Percentiles rank a stretch among this genome's conserved stretches.
phyloP scores from a whole-genome alignment of 768 basidiomycete genomes.

The Pisolithus microcarpus region DNA sequence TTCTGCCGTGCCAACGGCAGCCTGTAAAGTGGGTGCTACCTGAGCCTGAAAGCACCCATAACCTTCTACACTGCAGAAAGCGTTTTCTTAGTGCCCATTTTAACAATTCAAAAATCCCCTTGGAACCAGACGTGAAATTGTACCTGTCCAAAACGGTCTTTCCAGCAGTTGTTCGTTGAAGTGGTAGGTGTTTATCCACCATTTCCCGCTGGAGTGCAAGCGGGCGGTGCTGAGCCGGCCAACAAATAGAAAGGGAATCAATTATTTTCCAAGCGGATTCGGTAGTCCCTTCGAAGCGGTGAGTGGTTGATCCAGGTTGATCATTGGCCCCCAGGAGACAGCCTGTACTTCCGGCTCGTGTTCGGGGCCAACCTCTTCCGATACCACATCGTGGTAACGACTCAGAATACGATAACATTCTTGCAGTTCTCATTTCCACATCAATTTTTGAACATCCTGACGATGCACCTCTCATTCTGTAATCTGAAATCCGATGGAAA shows the following conservation, averaged over 20 bases:
- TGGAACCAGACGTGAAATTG: not conserved
- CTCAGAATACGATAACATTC: slow-evolving; percentile 26
- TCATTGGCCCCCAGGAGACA: slow-evolving; percentile 25
- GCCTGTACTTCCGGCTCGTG: slow-evolving; percentile 24
- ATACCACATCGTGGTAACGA: slow-evolving; percentile 31
- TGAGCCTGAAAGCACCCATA: not conserved
- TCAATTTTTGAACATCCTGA: slow-evolving; percentile 21
- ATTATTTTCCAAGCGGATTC: slow-evolving; percentile 27
- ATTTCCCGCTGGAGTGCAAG: slow-evolving; percentile 1
- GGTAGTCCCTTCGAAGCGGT: slow-evolving; percentile 15
- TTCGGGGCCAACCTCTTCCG: slow-evolving; percentile 8
- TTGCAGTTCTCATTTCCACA: slow-evolving; percentile 19
- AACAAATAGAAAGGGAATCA: slow-evolving; percentile 1
- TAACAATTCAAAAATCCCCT: not conserved
- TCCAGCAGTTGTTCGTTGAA: not conserved
- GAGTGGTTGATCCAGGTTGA: slow-evolving; percentile 17
- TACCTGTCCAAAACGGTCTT: not conserved
- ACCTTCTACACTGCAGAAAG: not conserved
- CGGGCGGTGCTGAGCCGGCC: not conserved
- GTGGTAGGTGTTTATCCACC: not conserved
- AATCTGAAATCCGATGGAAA: too few species aligned
- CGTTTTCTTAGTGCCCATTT: not conserved
- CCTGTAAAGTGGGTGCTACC: not conserved
- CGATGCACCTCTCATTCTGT: slow-evolving; percentile 3
- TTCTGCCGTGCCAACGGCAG: not conserved